Base-by-base conservation (phyloP, 164 flowering plant species). In the Vitis riparia region DNA sequence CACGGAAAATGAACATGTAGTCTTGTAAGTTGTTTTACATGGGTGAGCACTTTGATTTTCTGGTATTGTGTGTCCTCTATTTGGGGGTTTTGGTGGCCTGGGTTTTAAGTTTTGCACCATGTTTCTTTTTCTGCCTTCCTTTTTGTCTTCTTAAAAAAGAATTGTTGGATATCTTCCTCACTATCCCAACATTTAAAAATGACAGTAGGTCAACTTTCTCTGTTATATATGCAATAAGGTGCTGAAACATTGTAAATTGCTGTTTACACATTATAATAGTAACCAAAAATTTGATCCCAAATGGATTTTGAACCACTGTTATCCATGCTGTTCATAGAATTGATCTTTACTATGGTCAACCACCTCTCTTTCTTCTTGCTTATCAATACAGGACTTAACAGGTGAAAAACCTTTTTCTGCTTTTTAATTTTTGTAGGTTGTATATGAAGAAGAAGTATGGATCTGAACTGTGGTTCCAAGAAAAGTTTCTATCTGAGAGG, bases 381-480 rank as follows among this genome's bases (percentile, higher is more conserved):
- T 14, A 37, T 10, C 17, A 17, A 48, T 11, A 5, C 64, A 37
- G 44, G 44, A 37, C 44, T 37, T 37, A 37, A 37, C 44, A 3
- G 44, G 59, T 47, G 12, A 14, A 16, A 14, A 29, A 66, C 16
- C 56, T n/a, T 47, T 58, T 53, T 5, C 3, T 9, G 19, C 47
- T 68, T 51, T 11, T 15, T 23, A 1, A 30, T 16, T 71, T 71
- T 72, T 76, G 71, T 78, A 92, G 97, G 89, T 75, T 71, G 55
- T 77, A 78, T 71, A 70, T 94, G 85, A 84, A 87, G 83, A 74
- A 37, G 62, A 92, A 86, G 82, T 90, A 87, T 63, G 86, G 81
- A 51, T 80, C 87, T 59, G 91, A 92, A 71, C 65, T 15, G 55
- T 91, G 93, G 97, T 87, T 81, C 68, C 77, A 77, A 52, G 87